A percentile compares a stretch with the other conserved stretches of the same genome.
Evolutionary conservation across 1,284 basidiomycete genomes (phyloP).

Genomic region (Fomitopsis palustris): DNA sequence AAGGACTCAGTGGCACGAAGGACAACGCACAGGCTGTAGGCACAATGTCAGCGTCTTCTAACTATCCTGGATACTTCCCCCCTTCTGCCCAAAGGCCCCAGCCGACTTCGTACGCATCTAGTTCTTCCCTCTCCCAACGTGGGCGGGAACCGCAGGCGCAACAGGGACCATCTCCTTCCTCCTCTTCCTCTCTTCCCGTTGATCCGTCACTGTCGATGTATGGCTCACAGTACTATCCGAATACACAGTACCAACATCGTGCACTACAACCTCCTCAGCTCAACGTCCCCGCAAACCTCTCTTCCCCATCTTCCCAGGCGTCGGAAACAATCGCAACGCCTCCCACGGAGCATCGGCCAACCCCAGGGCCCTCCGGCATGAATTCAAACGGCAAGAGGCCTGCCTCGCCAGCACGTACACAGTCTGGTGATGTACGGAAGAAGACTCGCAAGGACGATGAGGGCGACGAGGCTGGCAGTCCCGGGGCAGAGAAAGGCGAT

Average conservation of each 20-base stretch:
- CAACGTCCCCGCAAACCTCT: conserved; percentile 27
- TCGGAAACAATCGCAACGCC: conserved; percentile 74
- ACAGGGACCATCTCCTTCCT: conserved; percentile 47
- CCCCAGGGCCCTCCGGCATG: conserved; percentile 30
- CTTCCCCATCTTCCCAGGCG: conserved; percentile 64
- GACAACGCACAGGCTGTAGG: not conserved
- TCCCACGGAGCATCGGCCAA: conserved; percentile 58
- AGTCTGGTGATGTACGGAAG: conserved; percentile 46
- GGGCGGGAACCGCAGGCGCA: conserved; percentile 25
- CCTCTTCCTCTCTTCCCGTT: conserved; percentile 57
- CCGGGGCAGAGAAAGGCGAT: conserved; percentile 51
- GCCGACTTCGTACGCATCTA: conserved; percentile 26
- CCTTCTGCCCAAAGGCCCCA: conserved; percentile 19
- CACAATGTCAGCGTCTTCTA: conserved; percentile 28
- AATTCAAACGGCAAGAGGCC: conserved; percentile 66
- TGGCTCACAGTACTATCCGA: conserved; percentile 52
- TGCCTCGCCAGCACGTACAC: conserved; percentile 40
- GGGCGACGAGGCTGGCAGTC: conserved; percentile 35
- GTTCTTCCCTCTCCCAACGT: conserved; percentile 24
- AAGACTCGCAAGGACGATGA: conserved; percentile 56
- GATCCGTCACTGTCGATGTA: conserved; percentile 67
- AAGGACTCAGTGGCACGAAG: not conserved
- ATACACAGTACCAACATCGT: conserved; percentile 36
- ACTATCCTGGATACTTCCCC: conserved; percentile 38
- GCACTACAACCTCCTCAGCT: conserved; percentile 26